Conservation (phyloP, 1,139 yeast species). For the Suhomyces ambrosiae region DNA sequence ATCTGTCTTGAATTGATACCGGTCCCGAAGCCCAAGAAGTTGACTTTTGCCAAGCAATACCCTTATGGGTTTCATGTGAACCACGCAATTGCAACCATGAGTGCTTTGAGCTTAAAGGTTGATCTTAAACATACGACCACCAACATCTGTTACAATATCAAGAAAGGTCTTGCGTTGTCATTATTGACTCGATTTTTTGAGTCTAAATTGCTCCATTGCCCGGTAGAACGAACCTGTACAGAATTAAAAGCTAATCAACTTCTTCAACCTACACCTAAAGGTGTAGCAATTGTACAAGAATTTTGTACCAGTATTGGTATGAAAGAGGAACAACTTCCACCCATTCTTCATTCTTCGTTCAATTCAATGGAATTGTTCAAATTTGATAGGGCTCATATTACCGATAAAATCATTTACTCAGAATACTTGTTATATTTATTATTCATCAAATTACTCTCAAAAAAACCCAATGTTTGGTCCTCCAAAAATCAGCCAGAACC, state of each 20-base stretch:
- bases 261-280: constrained; percentile 92
- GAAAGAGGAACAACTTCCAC: constrained; percentile 37
- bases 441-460: constrained; percentile 67
- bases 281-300: constrained; percentile 66
- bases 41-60: constrained; percentile 23
- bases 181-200: constrained; percentile 59
- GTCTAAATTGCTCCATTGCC: constrained; percentile 74
- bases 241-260: constrained; percentile 42
- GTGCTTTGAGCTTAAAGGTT: constrained; percentile 48
- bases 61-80: constrained; percentile 58
- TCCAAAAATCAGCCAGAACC: constrained; percentile 45
- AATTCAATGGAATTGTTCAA: constrained; percentile 73
- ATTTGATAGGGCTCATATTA: constrained; percentile 65
- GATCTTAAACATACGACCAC: constrained; percentile 56
- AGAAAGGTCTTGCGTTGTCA: constrained; percentile 50
- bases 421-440: constrained; percentile 65
- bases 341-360: constrained; percentile 53
- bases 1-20: constrained; percentile 47
- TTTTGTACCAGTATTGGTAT: constrained; percentile 64
- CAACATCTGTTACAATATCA: constrained; percentile 61
- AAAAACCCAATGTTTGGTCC: constrained; percentile 68
- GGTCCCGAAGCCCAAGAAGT: constrained; percentile 3
- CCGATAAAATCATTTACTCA: constrained; percentile 68
- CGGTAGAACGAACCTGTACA: constrained; percentile 68
- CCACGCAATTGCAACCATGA: constrained; percentile 57